These are phyloP conservation scores for Pulveroboletus sp. DNA, from an alignment of 768 basidiomycete species.

Conservation along the genomic window DNA sequence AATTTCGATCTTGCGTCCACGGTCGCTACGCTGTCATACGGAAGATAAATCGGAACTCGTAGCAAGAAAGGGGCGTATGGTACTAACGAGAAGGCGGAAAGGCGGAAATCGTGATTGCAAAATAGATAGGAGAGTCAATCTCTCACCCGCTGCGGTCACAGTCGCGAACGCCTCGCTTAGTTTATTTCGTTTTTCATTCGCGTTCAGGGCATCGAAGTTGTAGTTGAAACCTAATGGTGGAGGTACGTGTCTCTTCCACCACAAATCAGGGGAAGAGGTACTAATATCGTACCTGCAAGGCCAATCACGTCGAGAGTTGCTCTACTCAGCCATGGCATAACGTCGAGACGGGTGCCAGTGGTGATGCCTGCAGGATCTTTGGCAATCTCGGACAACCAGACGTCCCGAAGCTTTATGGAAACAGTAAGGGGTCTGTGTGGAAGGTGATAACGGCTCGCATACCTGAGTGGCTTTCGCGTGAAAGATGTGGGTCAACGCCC, in stretches of 20 bases:
- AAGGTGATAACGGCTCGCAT: background rate
- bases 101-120: conserved; percentile 35
- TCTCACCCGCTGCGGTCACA: conserved; percentile 10
- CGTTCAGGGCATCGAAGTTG: conserved; percentile 29
- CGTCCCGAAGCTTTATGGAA: conserved; percentile 38
- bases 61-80: background rate
- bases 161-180: conserved; percentile 31
- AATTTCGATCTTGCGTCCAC: conserved; percentile 9
- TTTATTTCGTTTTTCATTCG: conserved; percentile 26
- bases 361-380: conserved; percentile 17
- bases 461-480: conserved; percentile 52
- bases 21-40: conserved; percentile 20
- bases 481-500: conserved; percentile 56
- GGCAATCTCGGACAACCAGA: conserved; percentile 35
- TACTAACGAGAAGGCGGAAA: conserved; percentile 35
- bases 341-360: conserved; percentile 22
- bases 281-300: conserved; percentile 28
- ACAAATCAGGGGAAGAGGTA: background rate
- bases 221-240: conserved; percentile 32
- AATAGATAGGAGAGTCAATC: conserved; percentile 21
- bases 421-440: background rate
- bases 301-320: conserved; percentile 39
- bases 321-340: conserved; percentile 30
- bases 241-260: background rate
- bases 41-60: background rate